Conservation (phyloP, 2,329 filamentous ascomycete genomes). For the Coleophoma cylindrospora region DNA sequence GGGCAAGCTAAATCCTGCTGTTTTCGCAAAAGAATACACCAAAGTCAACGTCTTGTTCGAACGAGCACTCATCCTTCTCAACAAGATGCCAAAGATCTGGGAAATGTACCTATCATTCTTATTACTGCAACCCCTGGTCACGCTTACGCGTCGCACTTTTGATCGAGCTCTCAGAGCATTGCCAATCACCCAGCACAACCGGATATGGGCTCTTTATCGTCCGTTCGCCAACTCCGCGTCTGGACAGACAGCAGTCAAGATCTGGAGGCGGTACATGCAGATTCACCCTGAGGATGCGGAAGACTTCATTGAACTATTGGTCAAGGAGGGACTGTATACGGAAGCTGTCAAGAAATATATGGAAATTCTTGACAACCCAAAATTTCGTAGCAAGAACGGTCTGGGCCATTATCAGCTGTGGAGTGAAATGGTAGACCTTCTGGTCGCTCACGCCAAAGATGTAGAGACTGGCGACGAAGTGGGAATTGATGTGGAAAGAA, state of each 20-base stretch:
- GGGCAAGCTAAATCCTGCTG: constrained; percentile 74
- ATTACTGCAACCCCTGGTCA: constrained; percentile 86
- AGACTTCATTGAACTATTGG: constrained; percentile 87
- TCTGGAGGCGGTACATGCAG: constrained; percentile 96
- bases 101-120: constrained; percentile 94
- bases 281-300: constrained; percentile 93
- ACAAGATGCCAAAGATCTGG: constrained; percentile 99
- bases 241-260: constrained; percentile 83
- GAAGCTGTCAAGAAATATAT: constrained; percentile 92
- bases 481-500: constrained; percentile 85
- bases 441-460: constrained; percentile 85
- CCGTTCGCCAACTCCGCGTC: constrained; percentile 88
- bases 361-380: constrained; percentile 82
- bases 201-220: constrained; percentile 89
- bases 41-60: constrained; percentile 97
- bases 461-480: constrained; percentile 76
- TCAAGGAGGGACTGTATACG: constrained; percentile 77
- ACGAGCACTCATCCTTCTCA: constrained; percentile 83
- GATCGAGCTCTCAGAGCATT: constrained; percentile 88
- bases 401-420: constrained; percentile 96
- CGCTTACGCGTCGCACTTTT: constrained; percentile 79
- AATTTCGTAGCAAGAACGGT: constrained; percentile 86
- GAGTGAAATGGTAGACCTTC: constrained; percentile 93
- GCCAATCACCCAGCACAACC: constrained; percentile 90
- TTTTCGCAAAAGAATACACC: constrained; percentile 73